phyloP scores from a whole-genome alignment of 371 early-diverging fungal genomes.

The Blakeslea trispora region DNA sequence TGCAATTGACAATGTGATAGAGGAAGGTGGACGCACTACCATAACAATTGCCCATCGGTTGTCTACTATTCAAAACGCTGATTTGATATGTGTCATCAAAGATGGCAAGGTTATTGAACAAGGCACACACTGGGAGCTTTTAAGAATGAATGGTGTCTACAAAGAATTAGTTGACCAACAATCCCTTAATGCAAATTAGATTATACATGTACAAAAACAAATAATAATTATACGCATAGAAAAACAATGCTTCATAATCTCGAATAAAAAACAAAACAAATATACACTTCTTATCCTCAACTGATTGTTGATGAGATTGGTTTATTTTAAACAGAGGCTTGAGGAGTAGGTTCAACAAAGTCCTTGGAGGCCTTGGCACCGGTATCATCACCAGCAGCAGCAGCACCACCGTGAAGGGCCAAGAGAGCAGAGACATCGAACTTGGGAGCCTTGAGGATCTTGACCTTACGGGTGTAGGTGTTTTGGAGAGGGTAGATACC shows the following conservation, averaged over 20 bases:
- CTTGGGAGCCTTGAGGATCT: conserved; percentile 99
- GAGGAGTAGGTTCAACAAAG: conserved; percentile 81
- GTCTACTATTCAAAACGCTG: conserved; percentile 62
- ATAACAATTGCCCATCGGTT: conserved; percentile 70
- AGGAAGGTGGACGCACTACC: conserved; percentile 61
- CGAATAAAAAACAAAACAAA: background rate
- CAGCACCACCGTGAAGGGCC: conserved; percentile 89
- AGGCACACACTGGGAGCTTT: conserved; percentile 32
- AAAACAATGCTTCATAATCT: background rate
- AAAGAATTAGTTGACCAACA: conserved; percentile 20
- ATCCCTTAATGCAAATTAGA: conserved; percentile 16
- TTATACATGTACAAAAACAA: background rate
- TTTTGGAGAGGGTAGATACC: conserved; percentile 99
- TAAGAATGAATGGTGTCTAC: conserved; percentile 14
- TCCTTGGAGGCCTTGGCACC: conserved; percentile 73
- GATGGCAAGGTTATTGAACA: conserved; percentile 32
- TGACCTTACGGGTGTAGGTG: conserved; percentile 98
- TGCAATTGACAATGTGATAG: conserved; percentile 77
- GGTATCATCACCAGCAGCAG: conserved; percentile 76
- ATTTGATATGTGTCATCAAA: conserved; percentile 47
- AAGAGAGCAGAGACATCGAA: conserved; percentile 94
- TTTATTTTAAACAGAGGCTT: conserved; percentile 68
- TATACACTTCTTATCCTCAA: background rate
- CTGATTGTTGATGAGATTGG: background rate
- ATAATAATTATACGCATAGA: background rate